Evolutionary conservation across 2,329 filamentous ascomycete genomes (phyloP), one percentile per base, ranked within the genome.

Genomic region (Allantophomopsis lycopodina): DNA sequence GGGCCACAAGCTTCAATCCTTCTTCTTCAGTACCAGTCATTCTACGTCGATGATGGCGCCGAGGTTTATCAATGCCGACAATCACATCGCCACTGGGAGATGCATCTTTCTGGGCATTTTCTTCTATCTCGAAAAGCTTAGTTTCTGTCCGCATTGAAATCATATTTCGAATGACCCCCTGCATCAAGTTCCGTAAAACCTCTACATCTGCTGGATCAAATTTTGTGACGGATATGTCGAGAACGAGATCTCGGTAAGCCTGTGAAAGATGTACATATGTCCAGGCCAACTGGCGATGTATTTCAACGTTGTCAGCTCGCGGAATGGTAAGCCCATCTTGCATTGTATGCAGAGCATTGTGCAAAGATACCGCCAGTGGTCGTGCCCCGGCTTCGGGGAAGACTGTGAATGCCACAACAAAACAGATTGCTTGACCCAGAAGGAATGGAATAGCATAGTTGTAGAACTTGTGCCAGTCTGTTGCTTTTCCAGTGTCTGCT

Each of bases 311-410:
- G 41, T 63, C 54, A 35, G 51, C 36, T 20, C 57, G 54, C 3
- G 63, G 59, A 14, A 66, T 49, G 7, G 52, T 49, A 14, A 68
- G 55, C 10, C 58, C 60, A 39, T 61, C 54, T 44, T 55, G 56
- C 62, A 73, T 68, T 5, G 63, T 55, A 8, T 44, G 51, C 39
- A 73, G 68, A 1, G 66, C 60, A 40, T 61, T 53, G 45, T 71
- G 64, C 32, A 73, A 51, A 6, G 62, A 53, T 5, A 59, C 57
- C 2, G 71, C 69, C 7, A 76, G 51, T 7, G 65, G 62, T 35
- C 69, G 62, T 10, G 71, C 64, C 4, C 72, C 72, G n/a, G 69
- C 65, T 50, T 75, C 71, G 2, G 73, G 72, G 43, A 64, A 64
- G 4, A 76, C 46, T 8, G 60, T 38, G 32, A 63, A 52, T 46